These are phyloP conservation scores for Saxispiralis lemnorum DNA, from an alignment of 495 filamentous ascomycete genomes.

Conservation along the genomic window DNA sequence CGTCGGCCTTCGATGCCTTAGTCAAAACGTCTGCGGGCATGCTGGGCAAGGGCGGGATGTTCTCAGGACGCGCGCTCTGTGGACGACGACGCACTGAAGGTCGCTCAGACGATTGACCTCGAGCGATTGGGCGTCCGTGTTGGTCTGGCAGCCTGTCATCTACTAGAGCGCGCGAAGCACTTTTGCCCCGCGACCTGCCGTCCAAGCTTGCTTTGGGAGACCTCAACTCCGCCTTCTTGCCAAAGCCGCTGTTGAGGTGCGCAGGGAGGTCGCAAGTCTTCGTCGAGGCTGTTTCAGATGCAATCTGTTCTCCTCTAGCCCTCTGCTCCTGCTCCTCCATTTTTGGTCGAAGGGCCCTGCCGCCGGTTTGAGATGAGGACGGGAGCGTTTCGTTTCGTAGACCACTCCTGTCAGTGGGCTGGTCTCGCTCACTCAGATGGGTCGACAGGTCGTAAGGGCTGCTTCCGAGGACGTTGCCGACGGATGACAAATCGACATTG, in stretches of 20 bases:
- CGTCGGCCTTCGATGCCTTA: conserved; percentile 6
- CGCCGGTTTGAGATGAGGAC: conserved; percentile 11
- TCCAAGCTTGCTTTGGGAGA: no score
- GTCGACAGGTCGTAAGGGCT: conserved; percentile 29
- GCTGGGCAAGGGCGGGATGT: conserved; percentile 14
- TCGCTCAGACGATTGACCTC: not conserved
- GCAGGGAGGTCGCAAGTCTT: conserved; percentile 22
- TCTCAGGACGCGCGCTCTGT: conserved; percentile 10
- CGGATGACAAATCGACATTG: not conserved
- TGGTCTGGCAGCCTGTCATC: conserved; percentile 2
- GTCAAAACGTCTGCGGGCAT: conserved; percentile 9
- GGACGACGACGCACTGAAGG: not conserved
- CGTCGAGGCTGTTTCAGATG: conserved; percentile 23
- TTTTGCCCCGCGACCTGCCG: no score
- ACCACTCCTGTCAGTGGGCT: not conserved
- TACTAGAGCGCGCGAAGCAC: no score
- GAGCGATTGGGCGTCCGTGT: not conserved
- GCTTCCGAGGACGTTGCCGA: conserved; percentile 19
- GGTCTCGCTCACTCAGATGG: conserved; percentile 7
- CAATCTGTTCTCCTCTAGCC: conserved; percentile 24
- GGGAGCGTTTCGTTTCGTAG: conserved; percentile 2
- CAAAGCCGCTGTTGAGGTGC: not conserved
- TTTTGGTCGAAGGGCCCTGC: conserved; percentile 7
- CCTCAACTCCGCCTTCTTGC: not conserved
- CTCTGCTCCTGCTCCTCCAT: conserved; percentile 11